phyloP scores from a whole-genome alignment of 148 eudicot genomes.

The Polygonum aviculare region DNA sequence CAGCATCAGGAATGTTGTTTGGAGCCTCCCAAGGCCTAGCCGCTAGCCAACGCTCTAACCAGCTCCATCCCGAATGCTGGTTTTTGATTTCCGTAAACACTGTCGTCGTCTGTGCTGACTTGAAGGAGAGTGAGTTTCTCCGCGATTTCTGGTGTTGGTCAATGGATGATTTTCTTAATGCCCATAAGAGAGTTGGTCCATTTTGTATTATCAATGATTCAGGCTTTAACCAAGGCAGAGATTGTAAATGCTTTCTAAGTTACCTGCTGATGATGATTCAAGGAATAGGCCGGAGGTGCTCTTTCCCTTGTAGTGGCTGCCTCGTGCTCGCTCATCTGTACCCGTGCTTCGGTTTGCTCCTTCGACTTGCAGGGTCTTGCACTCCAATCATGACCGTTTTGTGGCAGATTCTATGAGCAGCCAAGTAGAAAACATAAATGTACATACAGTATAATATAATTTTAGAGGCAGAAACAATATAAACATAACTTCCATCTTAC shows the following conservation, averaged over 20 bases:
- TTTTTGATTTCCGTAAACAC: constrained; percentile 72
- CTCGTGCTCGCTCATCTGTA: constrained; percentile 3
- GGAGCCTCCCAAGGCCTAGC: constrained; percentile 64
- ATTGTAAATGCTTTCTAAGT: constrained; percentile 12
- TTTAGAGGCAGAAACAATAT: too few relatives aligned
- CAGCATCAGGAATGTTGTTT: constrained; percentile 31
- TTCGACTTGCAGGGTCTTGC: constrained; percentile 1
- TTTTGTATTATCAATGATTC: not conserved
- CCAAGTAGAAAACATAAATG: too few relatives aligned
- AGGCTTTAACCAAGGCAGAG: not conserved
- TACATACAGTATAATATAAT: too few relatives aligned
- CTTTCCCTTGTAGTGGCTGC: constrained; percentile 11
- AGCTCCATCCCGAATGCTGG: constrained; percentile 98
- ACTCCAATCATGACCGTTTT: not conserved
- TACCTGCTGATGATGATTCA: constrained; percentile 86
- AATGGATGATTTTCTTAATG: not conserved
- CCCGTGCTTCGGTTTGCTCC: constrained; percentile 1
- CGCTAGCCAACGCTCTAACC: constrained; percentile 93
- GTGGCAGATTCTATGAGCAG: not conserved
- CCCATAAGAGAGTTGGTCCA: not conserved
- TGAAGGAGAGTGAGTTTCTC: constrained; percentile 43
- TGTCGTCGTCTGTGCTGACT: constrained; percentile 21
- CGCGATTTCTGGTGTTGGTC: constrained; percentile 57
- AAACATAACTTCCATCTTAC: not conserved
- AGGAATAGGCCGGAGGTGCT: constrained; percentile 8